Base-by-base conservation (phyloP, 2,329 filamentous ascomycete genomes). In the Alternaria solani region DNA sequence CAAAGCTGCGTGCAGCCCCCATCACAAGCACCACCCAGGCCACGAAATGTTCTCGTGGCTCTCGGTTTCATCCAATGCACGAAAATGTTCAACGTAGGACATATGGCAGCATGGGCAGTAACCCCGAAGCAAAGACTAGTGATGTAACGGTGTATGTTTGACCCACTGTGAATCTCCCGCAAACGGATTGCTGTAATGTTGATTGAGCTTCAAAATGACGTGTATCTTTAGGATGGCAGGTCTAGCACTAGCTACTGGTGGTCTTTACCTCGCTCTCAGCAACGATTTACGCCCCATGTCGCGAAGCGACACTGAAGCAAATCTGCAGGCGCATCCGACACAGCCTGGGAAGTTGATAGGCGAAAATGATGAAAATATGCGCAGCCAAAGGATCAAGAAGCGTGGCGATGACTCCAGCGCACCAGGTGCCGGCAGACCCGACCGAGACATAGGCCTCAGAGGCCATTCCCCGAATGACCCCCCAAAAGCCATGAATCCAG, bases 141-240 rank as follows among this genome's bases (percentile, higher is more conserved):
- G 78, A 81, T 57, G 57, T 79, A 9, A 77, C 79, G 62, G 80
- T 78, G 79, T 81, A 69, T 42, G 75, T 69, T 48, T 28, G 7
- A 47, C 7, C 11, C 44, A 9, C 4, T n/a, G 5, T 25, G 25
- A 26, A 51, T 6, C 11, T 16, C 26, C 25, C 25, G 39, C 7
- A n/a, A 36, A 36, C 6, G 4, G 32, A 36, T 16, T 16, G 14
- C 14, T 36, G 14, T 2, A 16, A 36, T 14, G 2, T 11, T 36
- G 12, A 36, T 36, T 36, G 38, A 42, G 26, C 25, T 23, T 32
- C 4, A n/a, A n/a, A 34, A 26, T 55, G 8, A 55, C 42, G n/a
- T 43, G 5, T 34, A 16, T 41, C 6, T 42, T 1, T 38, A 57
- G 54, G 47, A 57, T 51, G 25, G 46, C 54, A 26, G 54, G 32